Conservation (phyloP, 23 red algal species). For the Gracilaria domingensis region DNA sequence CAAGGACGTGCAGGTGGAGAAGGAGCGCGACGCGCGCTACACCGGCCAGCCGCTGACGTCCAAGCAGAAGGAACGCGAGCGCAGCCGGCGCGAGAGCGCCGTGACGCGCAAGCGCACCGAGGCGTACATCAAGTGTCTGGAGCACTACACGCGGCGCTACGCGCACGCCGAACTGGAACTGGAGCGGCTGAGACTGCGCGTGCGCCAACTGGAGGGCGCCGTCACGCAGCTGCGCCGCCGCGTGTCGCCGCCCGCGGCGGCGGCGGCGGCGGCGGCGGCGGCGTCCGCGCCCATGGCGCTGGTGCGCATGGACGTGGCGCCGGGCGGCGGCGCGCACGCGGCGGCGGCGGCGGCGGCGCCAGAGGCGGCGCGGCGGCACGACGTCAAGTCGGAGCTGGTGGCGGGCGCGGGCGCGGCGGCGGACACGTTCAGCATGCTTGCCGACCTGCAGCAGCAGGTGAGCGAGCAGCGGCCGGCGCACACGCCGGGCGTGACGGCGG, state of each 20-base stretch:
- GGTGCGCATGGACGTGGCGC: not conserved
- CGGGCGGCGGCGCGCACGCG: not conserved
- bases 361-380: not conserved
- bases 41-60: slow-evolving; percentile 23
- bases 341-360: not conserved
- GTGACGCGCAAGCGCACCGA: slow-evolving; percentile 60
- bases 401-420: not conserved
- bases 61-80: slow-evolving; percentile 62
- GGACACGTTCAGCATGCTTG: not conserved
- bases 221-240: not conserved
- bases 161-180: slow-evolving; percentile 12
- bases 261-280: not conserved
- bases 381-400: not conserved
- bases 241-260: not conserved
- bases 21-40: slow-evolving; percentile 39
- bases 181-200: not conserved
- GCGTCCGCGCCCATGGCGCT: no score
- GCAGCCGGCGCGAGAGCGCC: slow-evolving; percentile 58
- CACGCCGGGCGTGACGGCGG: no score
- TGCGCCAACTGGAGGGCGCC: not conserved
- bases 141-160: not conserved
- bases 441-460: slow-evolving; percentile 21
- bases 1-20: slow-evolving; percentile 39
- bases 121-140: slow-evolving; percentile 53
- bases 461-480: not conserved